Base-by-base conservation (phyloP, 306 rosid species). In the Sophora flavescens region DNA sequence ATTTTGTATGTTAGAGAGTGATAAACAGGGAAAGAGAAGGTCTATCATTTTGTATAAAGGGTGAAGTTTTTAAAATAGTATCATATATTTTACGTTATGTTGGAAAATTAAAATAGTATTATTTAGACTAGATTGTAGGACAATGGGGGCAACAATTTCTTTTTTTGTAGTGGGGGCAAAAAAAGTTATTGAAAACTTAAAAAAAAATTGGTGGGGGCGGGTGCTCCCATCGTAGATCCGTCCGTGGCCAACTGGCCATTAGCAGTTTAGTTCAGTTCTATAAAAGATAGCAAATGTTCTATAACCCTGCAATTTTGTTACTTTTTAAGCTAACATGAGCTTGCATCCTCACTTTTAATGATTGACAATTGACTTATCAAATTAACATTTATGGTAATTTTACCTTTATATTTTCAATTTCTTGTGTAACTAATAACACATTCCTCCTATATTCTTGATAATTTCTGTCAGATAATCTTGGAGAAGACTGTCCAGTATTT, bases 401-500 rank as follows among this genome's bases (percentile, higher is more conserved):
- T 70, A 42, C 22, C 16, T 44, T 50, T 67, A 17, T 72, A 72
- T 72, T 42, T 59, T 48, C 57, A 41, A 18, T 65, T 63, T 66
- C 7, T 47, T 26, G 36, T 71, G 68, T 51, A 72, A 30, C 77
- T 76, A 65, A 56, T 65, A 65, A 44, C 56, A 44, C 51, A 66
- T 53, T 68, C 47, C 30, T 22, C 74, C 60, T n/a, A 63, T 75
- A 35, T 17, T 11, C 36, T 65, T 78, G 62, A 14, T 80, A n/a
- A 65, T 60, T 11, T 75, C n/a, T 63, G 14, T 51, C 91, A 95
- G 99, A 90, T 91, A 95, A 95, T 77, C 99, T 95, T 64, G 97
- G 97, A 80, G 99, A 95, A 89, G 97, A 95, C 78, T 95, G 99
- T 83, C 99, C 99, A 7, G 97, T 95, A 52, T 92, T 95, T 75